These are phyloP conservation scores for Emergomyces orientalis DNA, from an alignment of 2,329 filamentous ascomycete species.

Conservation along the genomic window DNA sequence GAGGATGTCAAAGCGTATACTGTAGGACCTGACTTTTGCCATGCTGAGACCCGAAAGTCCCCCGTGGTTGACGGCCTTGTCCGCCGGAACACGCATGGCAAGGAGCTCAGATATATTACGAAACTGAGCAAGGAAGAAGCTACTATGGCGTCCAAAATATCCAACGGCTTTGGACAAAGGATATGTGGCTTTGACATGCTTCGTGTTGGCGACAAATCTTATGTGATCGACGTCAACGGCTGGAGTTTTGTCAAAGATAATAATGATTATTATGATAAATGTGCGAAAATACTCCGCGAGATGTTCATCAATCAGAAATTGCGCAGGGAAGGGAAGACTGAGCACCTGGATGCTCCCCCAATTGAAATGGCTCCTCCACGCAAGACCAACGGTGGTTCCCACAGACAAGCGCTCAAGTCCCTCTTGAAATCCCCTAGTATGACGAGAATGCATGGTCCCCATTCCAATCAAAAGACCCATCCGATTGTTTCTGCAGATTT, in stretches of 20 bases:
- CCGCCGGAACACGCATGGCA: constrained; percentile 90
- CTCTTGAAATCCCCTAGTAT: constrained; percentile 58
- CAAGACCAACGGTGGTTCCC: constrained; percentile 33
- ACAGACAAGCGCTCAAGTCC: constrained; percentile 46
- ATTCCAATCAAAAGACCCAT: constrained; percentile 34
- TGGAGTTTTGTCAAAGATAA: constrained; percentile 99
- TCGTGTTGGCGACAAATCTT: constrained; percentile 79
- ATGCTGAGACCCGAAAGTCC: constrained; percentile 93
- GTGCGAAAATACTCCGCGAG: constrained; percentile 72
- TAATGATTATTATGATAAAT: constrained; percentile 94
- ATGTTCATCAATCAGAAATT: constrained; percentile 75
- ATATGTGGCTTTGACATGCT: constrained; percentile 95
- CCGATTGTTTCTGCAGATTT: constrained; percentile 40
- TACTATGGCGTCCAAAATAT: constrained; percentile 80
- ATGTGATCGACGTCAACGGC: constrained; percentile 96
- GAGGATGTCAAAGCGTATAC: constrained; percentile 99
- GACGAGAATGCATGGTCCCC: constrained; percentile 46
- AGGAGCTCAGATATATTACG: constrained; percentile 93
- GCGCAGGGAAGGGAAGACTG: constrained; percentile 26
- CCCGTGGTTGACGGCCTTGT: constrained; percentile 95
- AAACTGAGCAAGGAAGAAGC: constrained; percentile 70
- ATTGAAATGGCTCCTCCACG: constrained; percentile 27
- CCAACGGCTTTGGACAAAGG: constrained; percentile 81
- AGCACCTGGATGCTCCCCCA: constrained; percentile 28
- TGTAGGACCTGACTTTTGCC: constrained; percentile 84